phyloP scores from a whole-genome alignment of 768 basidiomycete genomes.

The Hemileccinum impolitum region DNA sequence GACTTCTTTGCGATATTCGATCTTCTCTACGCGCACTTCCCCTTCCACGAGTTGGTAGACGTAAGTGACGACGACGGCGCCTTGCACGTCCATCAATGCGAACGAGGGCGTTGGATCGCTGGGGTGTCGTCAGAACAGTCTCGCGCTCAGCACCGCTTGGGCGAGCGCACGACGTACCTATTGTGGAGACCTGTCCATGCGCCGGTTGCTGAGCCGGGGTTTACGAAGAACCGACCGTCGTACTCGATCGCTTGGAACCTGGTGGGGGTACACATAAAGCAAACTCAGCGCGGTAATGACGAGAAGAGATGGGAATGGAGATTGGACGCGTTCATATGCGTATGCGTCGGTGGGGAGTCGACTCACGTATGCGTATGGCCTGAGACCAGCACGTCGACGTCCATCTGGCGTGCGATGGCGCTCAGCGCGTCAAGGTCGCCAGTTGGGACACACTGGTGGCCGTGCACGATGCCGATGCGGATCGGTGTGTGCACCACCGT shows the following conservation, averaged over 20 bases:
- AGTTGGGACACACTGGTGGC: slow-evolving; percentile 88
- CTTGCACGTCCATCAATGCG: slow-evolving; percentile 97
- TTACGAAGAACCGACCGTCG: slow-evolving; percentile 90
- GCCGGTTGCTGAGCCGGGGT: slow-evolving; percentile 93
- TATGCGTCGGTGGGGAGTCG: not conserved
- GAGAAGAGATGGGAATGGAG: not conserved
- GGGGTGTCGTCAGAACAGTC: slow-evolving; percentile 1
- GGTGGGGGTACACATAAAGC: not conserved
- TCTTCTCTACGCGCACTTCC: slow-evolving; percentile 90
- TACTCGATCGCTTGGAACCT: slow-evolving; percentile 95
- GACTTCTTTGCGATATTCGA: slow-evolving; percentile 72
- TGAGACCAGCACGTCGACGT: slow-evolving; percentile 91
- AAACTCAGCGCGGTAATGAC: not conserved
- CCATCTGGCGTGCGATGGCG: slow-evolving; percentile 90
- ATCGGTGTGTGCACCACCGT: slow-evolving; percentile 82
- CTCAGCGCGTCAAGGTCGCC: slow-evolving; percentile 91
- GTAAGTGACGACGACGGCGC: slow-evolving; percentile 94
- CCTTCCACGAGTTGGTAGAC: slow-evolving; percentile 94
- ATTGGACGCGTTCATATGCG: not conserved
- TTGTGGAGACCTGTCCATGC: slow-evolving; percentile 72
- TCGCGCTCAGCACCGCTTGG: not conserved
- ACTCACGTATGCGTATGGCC: slow-evolving; percentile 93
- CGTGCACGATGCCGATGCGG: slow-evolving; percentile 89
- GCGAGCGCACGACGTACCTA: not conserved
- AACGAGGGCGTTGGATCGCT: slow-evolving; percentile 92